Evolutionary conservation across 176 grass and related monocot genomes (phyloP), one percentile per base, ranked within the genome.

Genomic region (Aegilops tauschii): DNA sequence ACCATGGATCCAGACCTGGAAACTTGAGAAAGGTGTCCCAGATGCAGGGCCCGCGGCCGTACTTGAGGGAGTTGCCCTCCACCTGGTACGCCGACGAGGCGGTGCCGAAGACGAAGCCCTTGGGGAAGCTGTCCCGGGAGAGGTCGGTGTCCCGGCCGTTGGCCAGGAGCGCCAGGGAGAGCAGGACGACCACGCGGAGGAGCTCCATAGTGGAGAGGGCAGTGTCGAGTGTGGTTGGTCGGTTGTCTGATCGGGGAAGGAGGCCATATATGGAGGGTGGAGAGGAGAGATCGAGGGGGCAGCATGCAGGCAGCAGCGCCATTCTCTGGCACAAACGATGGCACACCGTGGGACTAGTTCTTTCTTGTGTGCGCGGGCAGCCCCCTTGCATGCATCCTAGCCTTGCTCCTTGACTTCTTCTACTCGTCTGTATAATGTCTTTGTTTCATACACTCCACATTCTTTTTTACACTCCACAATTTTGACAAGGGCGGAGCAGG

Each of bases 11-110:
- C 69, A 5, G 68, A 95, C 94, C 90, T 58, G 94, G 92, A 16
- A 87, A 81, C 44, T 81, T 83, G 28, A 93, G 80, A 65, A 94
- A 97, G 50, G 87, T 65, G 78, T 97, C 92, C 94, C 94, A 94
- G 77, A 97, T 92, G 87, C 76, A 86, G 1, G 91, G 80, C 0
- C 87, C 91, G 0, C 91, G 49, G 6, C 84, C 91, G 9, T 80
- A 78, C 80, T 69, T 63, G 20, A 54, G 61, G 3, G 87, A 42
- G 44, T 84, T 92, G 9, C 90, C 91, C 56, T 87, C 87, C 47
- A 89, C 93, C 73, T 94, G 93, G 82, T 92, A 92, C 20, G 93
- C 93, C 16, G 93, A 94, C 8, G 87, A 83, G 5, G 93, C 90
- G 4, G 93, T 87, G 37, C 92, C 92, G 67, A 92, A 92, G 37